These are phyloP conservation scores for Colletotrichum siamense DNA, from an alignment of 2,329 filamentous ascomycete genomes.

Conservation along the genomic window DNA sequence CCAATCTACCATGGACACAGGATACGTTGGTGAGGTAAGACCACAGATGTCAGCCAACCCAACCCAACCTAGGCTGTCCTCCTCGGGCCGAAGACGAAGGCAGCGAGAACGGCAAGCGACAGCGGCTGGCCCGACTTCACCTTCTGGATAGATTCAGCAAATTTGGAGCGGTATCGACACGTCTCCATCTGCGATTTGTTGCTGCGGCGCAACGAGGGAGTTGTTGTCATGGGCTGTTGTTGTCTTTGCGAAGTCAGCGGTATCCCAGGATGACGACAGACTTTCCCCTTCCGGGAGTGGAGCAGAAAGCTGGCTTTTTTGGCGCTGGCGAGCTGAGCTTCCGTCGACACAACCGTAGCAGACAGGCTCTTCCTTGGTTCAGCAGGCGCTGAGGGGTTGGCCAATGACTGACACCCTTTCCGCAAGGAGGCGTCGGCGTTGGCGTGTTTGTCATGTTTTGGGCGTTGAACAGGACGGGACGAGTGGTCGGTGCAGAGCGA, in stretches of 20 bases:
- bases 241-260: constrained; percentile 14
- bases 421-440: not conserved
- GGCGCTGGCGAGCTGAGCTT: constrained; percentile 1
- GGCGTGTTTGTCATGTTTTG: constrained; percentile 12
- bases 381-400: not conserved
- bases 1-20: not conserved
- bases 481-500: not conserved
- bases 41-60: not conserved
- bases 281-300: constrained; percentile 20
- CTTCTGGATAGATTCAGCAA: not conserved
- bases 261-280: constrained; percentile 22
- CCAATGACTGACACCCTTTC: constrained; percentile 6
- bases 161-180: not conserved
- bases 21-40: not conserved
- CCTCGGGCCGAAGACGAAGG: not conserved
- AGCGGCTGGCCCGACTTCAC: not conserved
- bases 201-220: not conserved
- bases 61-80: not conserved
- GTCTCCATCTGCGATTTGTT: not conserved
- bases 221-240: not conserved
- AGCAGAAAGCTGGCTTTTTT: constrained; percentile 9
- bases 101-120: not conserved
- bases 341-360: not conserved
- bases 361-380: constrained; percentile 14
- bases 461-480: not conserved